A percentile compares a stretch with the other conserved stretches of the same genome.
These are phyloP conservation scores for Nepenthes alata DNA, from an alignment of 179 eudicot species.

Conservation along the genomic window DNA sequence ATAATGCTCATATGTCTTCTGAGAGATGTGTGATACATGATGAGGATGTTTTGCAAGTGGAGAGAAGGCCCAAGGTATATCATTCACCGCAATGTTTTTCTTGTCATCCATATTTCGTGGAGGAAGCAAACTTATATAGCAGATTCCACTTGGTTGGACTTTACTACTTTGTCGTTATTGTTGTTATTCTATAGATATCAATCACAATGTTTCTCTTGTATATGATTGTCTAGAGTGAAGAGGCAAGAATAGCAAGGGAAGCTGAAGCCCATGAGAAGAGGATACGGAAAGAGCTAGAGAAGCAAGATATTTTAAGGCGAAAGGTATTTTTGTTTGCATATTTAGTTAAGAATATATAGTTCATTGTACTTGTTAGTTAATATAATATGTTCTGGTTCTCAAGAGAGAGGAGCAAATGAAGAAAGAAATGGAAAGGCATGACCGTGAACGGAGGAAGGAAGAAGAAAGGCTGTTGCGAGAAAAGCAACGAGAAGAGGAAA, in stretches of 20 bases:
- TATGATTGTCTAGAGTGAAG: slow-evolving; percentile 44
- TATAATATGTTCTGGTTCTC: slow-evolving; percentile 13
- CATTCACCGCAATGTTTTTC: background rate
- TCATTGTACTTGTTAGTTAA: background rate
- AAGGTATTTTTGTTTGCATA: slow-evolving; percentile 38
- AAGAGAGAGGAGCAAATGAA: slow-evolving; percentile 88
- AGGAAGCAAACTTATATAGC: no score
- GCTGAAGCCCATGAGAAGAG: slow-evolving; percentile 79
- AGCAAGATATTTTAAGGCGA: slow-evolving; percentile 69
- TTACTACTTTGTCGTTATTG: no score
- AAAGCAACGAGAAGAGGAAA: slow-evolving; percentile 79
- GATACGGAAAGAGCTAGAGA: slow-evolving; percentile 75
- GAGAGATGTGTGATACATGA: slow-evolving; percentile 41
- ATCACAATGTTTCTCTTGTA: no score
- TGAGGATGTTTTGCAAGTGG: slow-evolving; percentile 50
- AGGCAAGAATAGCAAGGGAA: slow-evolving; percentile 72
- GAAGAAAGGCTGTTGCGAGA: slow-evolving; percentile 87
- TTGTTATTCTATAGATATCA: no score
- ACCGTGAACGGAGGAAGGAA: slow-evolving; percentile 79
- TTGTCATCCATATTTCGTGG: no score
- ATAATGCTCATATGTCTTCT: slow-evolving; percentile 31
- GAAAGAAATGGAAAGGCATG: slow-evolving; percentile 92
- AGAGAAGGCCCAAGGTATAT: slow-evolving; percentile 74
- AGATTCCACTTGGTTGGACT: no score
- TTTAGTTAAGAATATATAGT: background rate